Evolutionary conservation across 1,284 basidiomycete genomes (phyloP), one percentile per base, ranked within the genome.

Genomic region (Trichosporon sp.): DNA sequence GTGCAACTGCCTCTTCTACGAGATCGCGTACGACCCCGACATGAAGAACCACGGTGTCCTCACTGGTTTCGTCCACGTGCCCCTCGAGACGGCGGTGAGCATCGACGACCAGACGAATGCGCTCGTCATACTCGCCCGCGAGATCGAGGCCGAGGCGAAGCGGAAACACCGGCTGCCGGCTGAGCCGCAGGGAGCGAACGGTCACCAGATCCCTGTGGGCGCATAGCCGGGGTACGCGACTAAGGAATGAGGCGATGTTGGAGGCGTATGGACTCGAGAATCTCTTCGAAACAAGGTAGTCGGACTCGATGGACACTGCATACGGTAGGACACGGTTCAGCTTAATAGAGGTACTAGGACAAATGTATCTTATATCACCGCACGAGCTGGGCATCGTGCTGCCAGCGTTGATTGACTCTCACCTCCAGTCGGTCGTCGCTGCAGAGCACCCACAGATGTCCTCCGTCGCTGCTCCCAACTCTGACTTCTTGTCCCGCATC

Each of bases 1-100:
- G 7, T 68, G 66, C 63, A 68, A 68, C 57, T 13, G 59, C 32
- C 59, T 68, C 44, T 61, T 68, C 61, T 68, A 65, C 56, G 60
- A 58, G 10, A 54, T 27, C 49, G 49, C 31, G 11, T 6, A 29
- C 49, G 49, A 54, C 49, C 19, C 25, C 25, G 49, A 54, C 25
- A 31, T 54, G 49, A 54, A 54, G 49, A 29, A 27, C 25, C 49
- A 54, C 25, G 46, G 29, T 9, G 25, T 49, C 14, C 37, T 56
- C 33, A 59, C 46, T 8, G 66, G 66, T 9, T 67, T 67, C 34
- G 59, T 67, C 0, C 66, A 68, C 14, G 66, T 68, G 10, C 66
- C 66, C 9, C 56, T 33, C 13, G 59, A 31, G 25, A 4, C 14
- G 11, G 36, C 7, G 25, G 61, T 68, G 10, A 13, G 16, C 4